phyloP scores from a whole-genome alignment of 768 basidiomycete genomes.

The Amanita muscaria region DNA sequence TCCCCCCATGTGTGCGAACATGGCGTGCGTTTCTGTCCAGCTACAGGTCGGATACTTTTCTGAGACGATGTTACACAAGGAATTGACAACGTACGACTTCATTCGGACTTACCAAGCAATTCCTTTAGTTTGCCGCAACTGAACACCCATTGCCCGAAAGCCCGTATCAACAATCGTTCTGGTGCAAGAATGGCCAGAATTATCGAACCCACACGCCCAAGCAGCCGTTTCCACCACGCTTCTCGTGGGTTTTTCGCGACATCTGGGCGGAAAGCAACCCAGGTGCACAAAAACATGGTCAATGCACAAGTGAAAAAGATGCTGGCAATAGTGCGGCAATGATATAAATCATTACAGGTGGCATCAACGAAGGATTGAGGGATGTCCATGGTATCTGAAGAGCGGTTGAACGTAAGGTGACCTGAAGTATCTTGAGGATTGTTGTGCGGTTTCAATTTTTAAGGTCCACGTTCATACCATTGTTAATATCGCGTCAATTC shows the following conservation, averaged over 20 bases:
- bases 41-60: neutral
- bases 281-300: slow-evolving; percentile 4
- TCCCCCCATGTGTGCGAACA: neutral
- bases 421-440: too few relatives aligned
- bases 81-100: neutral
- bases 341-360: neutral
- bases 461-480: too few relatives aligned
- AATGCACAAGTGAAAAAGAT: neutral
- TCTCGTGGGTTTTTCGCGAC: neutral
- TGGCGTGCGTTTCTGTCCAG: slow-evolving; percentile 2
- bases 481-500: too few relatives aligned
- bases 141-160: neutral
- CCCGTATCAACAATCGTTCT: neutral
- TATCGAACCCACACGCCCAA: neutral
- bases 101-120: neutral
- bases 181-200: neutral
- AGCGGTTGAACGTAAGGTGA: too few relatives aligned
- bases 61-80: neutral
- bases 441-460: too few relatives aligned
- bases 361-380: too few relatives aligned
- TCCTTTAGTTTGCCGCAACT: neutral
- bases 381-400: too few relatives aligned
- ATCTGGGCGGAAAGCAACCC: slow-evolving; percentile 2
- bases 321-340: neutral
- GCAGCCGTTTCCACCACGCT: neutral